Conservation (phyloP, 345 rosid species). For the Salix dunnii region DNA sequence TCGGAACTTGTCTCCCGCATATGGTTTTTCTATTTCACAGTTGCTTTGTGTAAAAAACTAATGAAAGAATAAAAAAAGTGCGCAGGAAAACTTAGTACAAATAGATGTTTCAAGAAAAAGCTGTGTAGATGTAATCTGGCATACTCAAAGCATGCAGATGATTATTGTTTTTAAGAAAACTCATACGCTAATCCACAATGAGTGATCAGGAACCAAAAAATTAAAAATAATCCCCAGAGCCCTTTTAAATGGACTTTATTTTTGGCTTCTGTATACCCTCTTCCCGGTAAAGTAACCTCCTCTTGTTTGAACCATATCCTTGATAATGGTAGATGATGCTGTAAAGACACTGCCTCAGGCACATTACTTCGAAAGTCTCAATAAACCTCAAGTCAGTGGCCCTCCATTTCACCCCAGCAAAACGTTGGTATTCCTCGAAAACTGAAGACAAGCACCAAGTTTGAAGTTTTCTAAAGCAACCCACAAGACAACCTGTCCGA, state of each 20-base stretch:
- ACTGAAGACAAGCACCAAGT: conserved; percentile 73
- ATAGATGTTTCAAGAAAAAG: background rate
- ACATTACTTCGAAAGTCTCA: conserved; percentile 44
- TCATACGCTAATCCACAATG: too few relatives aligned
- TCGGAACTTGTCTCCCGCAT: too few relatives aligned
- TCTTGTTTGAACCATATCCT: conserved; percentile 57
- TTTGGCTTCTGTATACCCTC: conserved; percentile 51
- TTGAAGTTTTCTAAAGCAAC: conserved; percentile 78
- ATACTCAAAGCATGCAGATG: background rate
- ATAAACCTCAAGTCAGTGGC: conserved; percentile 54
- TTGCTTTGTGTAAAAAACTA: too few relatives aligned
- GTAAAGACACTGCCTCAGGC: conserved; percentile 55
- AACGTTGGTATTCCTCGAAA: conserved; percentile 64
- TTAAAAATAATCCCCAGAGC: background rate
- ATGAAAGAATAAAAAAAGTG: too few relatives aligned
- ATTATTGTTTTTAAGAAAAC: too few relatives aligned
- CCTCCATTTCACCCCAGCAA: conserved; percentile 64
- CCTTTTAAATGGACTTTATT: conserved; percentile 13
- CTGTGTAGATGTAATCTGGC: background rate
- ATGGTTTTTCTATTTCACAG: too few relatives aligned
- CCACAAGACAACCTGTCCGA: conserved; percentile 83
- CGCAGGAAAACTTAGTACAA: too few relatives aligned
- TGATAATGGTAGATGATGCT: conserved; percentile 74
- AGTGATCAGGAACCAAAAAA: conserved; percentile 10
- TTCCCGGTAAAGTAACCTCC: conserved; percentile 61